A percentile compares a stretch with the other conserved stretches of the same genome.
These are phyloP conservation scores for Auriscalpium orientale DNA, from an alignment of 768 basidiomycete genomes.

Conservation along the genomic window DNA sequence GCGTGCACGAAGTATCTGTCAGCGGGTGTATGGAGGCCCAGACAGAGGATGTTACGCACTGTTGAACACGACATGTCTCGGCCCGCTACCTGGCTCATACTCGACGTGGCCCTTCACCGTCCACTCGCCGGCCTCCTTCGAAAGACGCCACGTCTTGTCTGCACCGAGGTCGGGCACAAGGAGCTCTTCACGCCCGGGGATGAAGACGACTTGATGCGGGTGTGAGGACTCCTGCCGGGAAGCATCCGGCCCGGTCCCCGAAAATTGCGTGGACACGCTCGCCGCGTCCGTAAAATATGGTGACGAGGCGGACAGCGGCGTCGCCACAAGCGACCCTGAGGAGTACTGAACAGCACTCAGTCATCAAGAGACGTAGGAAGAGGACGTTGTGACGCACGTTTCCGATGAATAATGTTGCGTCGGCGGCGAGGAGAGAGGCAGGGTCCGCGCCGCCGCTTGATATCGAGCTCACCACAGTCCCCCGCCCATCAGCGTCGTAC, in stretches of 20 bases:
- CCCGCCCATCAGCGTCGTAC: constrained; percentile 45
- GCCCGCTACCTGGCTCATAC: constrained; percentile 54
- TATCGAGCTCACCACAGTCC: constrained; percentile 39
- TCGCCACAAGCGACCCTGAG: constrained; percentile 47
- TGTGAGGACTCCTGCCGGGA: constrained; percentile 68
- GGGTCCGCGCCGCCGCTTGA: constrained; percentile 55
- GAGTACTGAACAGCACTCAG: constrained; percentile 46
- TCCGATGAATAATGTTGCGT: constrained; percentile 53
- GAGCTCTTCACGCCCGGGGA: constrained; percentile 28
- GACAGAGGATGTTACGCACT: constrained; percentile 35
- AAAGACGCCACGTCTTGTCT: constrained; percentile 56
- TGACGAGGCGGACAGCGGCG: constrained; percentile 45
- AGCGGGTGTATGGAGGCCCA: neutral
- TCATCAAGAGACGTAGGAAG: neutral
- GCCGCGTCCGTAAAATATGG: constrained; percentile 35
- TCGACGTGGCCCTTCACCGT: constrained; percentile 38
- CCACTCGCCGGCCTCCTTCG: constrained; percentile 41
- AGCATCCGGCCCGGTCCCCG: constrained; percentile 52
- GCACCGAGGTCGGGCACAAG: constrained; percentile 29
- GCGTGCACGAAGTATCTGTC: neutral
- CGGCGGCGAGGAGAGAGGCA: constrained; percentile 53
- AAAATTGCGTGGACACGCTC: constrained; percentile 34
- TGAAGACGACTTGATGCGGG: constrained; percentile 59
- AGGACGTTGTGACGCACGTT: constrained; percentile 48
- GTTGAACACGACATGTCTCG: constrained; percentile 59